Evolutionary conservation across 2,329 filamentous ascomycete species (phyloP), one percentile per base, ranked within the genome.

Genomic region (Sporothrix globosa): DNA sequence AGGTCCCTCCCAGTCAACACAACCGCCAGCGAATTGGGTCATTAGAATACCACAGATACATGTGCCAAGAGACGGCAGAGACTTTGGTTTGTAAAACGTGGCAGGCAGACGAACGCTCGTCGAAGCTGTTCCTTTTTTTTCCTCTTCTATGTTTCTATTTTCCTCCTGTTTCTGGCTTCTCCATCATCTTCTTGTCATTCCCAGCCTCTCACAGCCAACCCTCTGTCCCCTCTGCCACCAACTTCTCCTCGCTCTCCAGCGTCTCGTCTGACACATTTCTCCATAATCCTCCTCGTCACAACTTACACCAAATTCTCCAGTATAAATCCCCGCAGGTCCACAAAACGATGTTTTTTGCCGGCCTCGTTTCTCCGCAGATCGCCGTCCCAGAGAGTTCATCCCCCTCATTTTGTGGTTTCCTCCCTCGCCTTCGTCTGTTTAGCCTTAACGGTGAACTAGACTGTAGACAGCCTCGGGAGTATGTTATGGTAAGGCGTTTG

Each of bases 211-310:
- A 5, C 24, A 14, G 13, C 21, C 11, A 4, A 13, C 11, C 30
- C 21, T 27, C n/a, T 24, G 7, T 14, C 19, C 56, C 19, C 14
- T 41, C 56, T 3, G 2, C 30, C 7, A n/a, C n/a, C n/a, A n/a
- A n/a, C n/a, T n/a, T n/a, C n/a, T n/a, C 7, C 54, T 24, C n/a
- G n/a, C 17, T n/a, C 39, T 30, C 14, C 30, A 9, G 17, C 24
- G 24, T 48, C 21, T 50, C 24, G 24, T 48, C 61, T 65, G 19
- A 65, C 61, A 65, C 61, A 65, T 65, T 50, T 65, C 44, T 65
- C 61, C 61, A 50, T 65, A 65, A 65, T 50, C 60, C 2, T 44
- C 14, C 39, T 41, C 21, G 24, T 24, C 7, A 50, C 27, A 44
- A 50, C 61, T 48, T 34, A 34, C 61, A 65, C 61, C 27, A 50